These are phyloP conservation scores for Protomyces lactucae-debilis DNA, from an alignment of 1,139 yeast species.

Conservation along the genomic window DNA sequence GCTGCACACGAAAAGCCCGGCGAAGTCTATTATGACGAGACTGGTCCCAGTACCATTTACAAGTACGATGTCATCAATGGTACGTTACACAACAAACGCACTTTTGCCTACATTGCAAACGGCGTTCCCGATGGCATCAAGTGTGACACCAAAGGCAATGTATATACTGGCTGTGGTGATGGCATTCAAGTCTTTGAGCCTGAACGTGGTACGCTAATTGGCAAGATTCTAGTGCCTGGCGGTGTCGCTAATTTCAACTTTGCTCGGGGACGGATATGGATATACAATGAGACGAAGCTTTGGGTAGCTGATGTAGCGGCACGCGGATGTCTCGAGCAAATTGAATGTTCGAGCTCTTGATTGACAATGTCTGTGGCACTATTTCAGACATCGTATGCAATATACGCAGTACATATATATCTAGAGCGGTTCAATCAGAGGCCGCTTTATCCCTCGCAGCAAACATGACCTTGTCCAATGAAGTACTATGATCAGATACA, in stretches of 20 bases:
- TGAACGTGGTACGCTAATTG: constrained; percentile 35
- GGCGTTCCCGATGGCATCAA: constrained; percentile 39
- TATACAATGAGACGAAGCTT: constrained; percentile 27
- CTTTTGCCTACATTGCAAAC: constrained; percentile 30
- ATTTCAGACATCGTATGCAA: too few species aligned
- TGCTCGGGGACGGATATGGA: constrained; percentile 30
- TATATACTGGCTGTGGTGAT: constrained; percentile 37
- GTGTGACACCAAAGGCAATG: constrained; percentile 36
- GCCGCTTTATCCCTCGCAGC: too few species aligned
- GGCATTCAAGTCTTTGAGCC: constrained; percentile 38
- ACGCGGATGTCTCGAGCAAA: constrained; percentile 27
- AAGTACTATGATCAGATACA: too few species aligned
- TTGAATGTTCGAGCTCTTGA: constrained; percentile 21
- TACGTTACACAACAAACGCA: neutral
- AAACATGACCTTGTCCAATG: too few species aligned
- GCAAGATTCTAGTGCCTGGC: constrained; percentile 35
- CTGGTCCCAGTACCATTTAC: constrained; percentile 28
- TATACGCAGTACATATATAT: too few species aligned
- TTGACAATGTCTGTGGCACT: too few species aligned
- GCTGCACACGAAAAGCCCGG: constrained; percentile 29
- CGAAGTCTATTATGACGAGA: constrained; percentile 11
- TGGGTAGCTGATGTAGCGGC: constrained; percentile 18
- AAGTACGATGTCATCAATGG: constrained; percentile 26
- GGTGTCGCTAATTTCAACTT: constrained; percentile 37
- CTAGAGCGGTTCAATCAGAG: too few species aligned